A percentile compares a stretch with the other conserved stretches of the same genome.
phyloP scores from a whole-genome alignment of 139 green algal species.

The Zygnema cylindricum region DNA sequence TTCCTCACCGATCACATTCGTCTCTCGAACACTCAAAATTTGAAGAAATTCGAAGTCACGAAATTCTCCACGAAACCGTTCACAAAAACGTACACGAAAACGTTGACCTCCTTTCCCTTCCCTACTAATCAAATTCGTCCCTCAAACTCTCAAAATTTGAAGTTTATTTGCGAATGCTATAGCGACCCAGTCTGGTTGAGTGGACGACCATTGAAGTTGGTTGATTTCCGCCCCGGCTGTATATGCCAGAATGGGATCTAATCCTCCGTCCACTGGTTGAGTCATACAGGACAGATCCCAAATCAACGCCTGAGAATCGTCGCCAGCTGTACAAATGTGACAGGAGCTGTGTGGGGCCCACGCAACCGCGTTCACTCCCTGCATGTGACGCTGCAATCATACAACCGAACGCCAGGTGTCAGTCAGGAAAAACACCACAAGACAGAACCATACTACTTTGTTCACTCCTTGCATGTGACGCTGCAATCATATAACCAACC shows the following conservation, averaged over 20 bases:
- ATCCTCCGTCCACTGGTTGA: constrained; percentile 65
- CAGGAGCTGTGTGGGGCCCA: constrained; percentile 92
- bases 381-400: constrained; percentile 62
- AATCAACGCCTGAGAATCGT: constrained; percentile 89
- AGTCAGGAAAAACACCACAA: no score
- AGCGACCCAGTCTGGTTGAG: constrained; percentile 88
- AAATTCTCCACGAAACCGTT: neutral
- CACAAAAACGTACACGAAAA: no score
- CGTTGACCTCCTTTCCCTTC: neutral
- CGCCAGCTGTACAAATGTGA: constrained; percentile 92
- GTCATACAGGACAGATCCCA: constrained; percentile 87
- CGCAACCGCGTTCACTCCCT: constrained; percentile 84
- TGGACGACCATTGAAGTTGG: constrained; percentile 87
- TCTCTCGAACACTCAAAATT: neutral
- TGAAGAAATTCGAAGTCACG: neutral
- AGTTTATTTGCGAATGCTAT: constrained; percentile 87
- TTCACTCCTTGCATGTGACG: constrained; percentile 78
- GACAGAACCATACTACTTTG: constrained; percentile 88
- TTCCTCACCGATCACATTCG: neutral
- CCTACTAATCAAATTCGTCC: neutral
- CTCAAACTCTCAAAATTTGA: constrained; percentile 91
- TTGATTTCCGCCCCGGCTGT: constrained; percentile 87
- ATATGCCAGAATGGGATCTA: constrained; percentile 95
- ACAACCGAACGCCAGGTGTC: no score
- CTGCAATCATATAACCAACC: no score